A percentile compares a stretch with the other conserved stretches of the same genome.
Evolutionary conservation across 345 rosid species (phyloP).

Genomic region (Cochlearia excelsa): DNA sequence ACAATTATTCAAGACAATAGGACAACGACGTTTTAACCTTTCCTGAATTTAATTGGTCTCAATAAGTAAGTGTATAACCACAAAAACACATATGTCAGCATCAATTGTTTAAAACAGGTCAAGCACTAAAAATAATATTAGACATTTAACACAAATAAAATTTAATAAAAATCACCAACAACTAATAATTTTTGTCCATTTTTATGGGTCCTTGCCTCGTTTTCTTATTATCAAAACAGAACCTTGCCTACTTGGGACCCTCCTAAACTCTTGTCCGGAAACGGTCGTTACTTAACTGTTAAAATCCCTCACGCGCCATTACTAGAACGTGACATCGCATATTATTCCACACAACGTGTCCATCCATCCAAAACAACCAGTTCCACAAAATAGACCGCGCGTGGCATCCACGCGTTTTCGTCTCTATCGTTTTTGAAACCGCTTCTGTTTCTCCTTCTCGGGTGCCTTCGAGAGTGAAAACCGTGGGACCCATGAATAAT

Average conservation of each 20-base stretch:
- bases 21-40: constrained; percentile 6
- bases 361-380: background rate
- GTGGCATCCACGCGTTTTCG: constrained; percentile 9
- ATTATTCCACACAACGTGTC: background rate
- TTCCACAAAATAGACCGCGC: background rate
- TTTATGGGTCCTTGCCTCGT: no score
- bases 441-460: constrained; percentile 17
- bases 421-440: constrained; percentile 17
- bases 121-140: no score
- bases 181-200: no score
- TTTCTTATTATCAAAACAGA: background rate
- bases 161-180: no score
- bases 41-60: background rate
- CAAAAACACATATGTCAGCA: no score
- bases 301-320: constrained; percentile 23
- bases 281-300: constrained; percentile 15
- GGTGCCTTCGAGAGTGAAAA: constrained; percentile 3
- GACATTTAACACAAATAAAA: no score
- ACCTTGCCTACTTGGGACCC: background rate
- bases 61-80: background rate
- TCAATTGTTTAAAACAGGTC: no score
- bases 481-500: background rate
- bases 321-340: background rate
- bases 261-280: background rate
- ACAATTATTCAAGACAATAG: constrained; percentile 13